Evolutionary conservation across 2,329 filamentous ascomycete species (phyloP).

Genomic region (Ilyonectria destructans): DNA sequence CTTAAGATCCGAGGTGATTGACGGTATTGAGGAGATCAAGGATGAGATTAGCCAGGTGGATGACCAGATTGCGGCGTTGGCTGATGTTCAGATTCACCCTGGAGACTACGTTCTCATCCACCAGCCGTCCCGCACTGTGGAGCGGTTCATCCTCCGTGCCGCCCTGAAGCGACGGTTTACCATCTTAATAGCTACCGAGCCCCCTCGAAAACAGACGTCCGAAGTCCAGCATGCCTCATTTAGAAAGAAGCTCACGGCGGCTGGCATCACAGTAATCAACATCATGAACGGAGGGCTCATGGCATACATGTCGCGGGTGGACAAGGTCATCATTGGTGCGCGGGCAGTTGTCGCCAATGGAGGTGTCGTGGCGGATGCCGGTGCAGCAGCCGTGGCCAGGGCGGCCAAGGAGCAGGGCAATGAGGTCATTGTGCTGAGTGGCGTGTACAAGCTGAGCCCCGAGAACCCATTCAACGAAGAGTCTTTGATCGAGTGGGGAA

Average conservation of each 20-base stretch:
- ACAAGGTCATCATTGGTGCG: slow-evolving; percentile 94
- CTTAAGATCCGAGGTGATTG: slow-evolving; percentile 90
- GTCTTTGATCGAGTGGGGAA: slow-evolving; percentile 88
- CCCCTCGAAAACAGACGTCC: slow-evolving; percentile 54
- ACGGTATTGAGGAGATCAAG: slow-evolving; percentile 95
- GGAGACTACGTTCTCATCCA: slow-evolving; percentile 94
- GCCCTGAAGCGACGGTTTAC: slow-evolving; percentile 94
- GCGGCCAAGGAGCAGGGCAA: slow-evolving; percentile 88
- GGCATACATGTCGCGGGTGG: slow-evolving; percentile 94
- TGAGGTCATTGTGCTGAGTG: slow-evolving; percentile 90
- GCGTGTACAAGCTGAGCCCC: slow-evolving; percentile 94
- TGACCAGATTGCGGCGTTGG: slow-evolving; percentile 90
- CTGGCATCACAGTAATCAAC: slow-evolving; percentile 86
- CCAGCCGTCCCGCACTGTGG: slow-evolving; percentile 87
- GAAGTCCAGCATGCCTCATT: slow-evolving; percentile 70
- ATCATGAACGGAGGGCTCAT: slow-evolving; percentile 90
- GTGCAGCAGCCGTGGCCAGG: slow-evolving; percentile 86
- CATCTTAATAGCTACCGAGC: slow-evolving; percentile 85
- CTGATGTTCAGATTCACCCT: slow-evolving; percentile 92
- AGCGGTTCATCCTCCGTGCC: slow-evolving; percentile 90
- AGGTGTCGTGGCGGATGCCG: slow-evolving; percentile 86
- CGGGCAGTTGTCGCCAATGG: slow-evolving; percentile 92
- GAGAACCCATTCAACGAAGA: slow-evolving; percentile 89
- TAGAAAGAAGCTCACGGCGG: slow-evolving; percentile 83
- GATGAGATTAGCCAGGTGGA: slow-evolving; percentile 95